These are phyloP conservation scores for Trichosporon coremiiforme DNA, from an alignment of 1,284 basidiomycete genomes.

Conservation along the genomic window DNA sequence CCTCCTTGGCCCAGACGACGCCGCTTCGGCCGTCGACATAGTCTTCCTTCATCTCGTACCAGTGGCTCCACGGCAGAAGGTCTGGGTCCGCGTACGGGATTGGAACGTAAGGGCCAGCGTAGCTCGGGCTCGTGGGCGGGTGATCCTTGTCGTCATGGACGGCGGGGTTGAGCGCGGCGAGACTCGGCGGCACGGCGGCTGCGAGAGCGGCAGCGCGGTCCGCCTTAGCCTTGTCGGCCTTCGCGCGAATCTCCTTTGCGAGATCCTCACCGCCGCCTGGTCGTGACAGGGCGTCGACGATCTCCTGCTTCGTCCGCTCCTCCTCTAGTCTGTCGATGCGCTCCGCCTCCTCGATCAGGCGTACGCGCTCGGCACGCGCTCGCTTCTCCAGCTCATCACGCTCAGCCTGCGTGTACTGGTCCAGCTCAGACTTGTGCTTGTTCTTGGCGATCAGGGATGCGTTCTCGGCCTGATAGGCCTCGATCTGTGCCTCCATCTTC, in stretches of 20 bases:
- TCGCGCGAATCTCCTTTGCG: conserved; percentile 66
- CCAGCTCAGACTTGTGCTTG: conserved; percentile 69
- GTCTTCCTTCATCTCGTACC: conserved; percentile 41
- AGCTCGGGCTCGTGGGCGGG: conserved; percentile 45
- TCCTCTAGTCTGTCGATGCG: conserved; percentile 62
- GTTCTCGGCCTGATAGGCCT: conserved; percentile 76
- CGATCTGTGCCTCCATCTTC: conserved; percentile 80
- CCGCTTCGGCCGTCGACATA: conserved; percentile 58
- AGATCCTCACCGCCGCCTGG: conserved; percentile 43
- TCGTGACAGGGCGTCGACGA: conserved; percentile 77
- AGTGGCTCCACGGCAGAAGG: conserved; percentile 31
- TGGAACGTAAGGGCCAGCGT: conserved; percentile 52
- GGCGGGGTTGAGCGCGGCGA: conserved; percentile 25
- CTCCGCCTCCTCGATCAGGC: conserved; percentile 69
- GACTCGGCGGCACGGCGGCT: conserved; percentile 36
- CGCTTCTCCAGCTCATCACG: conserved; percentile 71
- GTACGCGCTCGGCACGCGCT: conserved; percentile 65
- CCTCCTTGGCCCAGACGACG: conserved; percentile 69
- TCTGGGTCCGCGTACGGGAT: conserved; percentile 50
- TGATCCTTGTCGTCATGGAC: conserved; percentile 29
- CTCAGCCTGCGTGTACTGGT: conserved; percentile 59
- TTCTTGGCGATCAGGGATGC: conserved; percentile 73
- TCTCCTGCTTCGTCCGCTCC: conserved; percentile 58
- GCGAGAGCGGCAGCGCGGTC: conserved; percentile 39
- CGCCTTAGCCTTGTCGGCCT: conserved; percentile 40